Evolutionary conservation across 768 basidiomycete species (phyloP), one percentile per base, ranked within the genome.

Genomic region (Rickenella mellea): DNA sequence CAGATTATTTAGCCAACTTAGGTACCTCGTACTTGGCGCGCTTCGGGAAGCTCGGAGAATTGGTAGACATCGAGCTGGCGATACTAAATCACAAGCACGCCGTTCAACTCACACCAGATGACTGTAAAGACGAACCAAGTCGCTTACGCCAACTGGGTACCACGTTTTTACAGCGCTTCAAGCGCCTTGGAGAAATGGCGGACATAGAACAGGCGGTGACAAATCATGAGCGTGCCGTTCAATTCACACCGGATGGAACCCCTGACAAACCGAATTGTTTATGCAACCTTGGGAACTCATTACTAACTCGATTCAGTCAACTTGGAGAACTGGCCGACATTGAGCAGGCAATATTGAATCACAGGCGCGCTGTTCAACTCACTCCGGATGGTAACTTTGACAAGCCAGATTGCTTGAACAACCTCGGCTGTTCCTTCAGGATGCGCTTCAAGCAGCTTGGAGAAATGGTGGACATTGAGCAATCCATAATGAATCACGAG

Each of bases 361-460:
- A 27, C 12, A 24, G 19, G n/a, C 15, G 14, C 2, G 50, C 48
- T 17, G 21, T 50, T 6, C 25, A 26, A 6, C 45, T 50, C 27
- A 49, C 48, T 14, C 41, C 48, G 11, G 27, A 39, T 29, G 48
- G 20, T n/a, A 40, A 50, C 37, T 29, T 40, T 12, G 32, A 33
- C 15, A 50, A 42, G 32, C n/a, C 50, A 44, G n/a, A 8, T 12
- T 26, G 22, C 7, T 24, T 51, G 8, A 20, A 40, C 40, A 45
- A 36, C 20, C 49, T 50, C 27, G 49, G 49, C 2, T 21, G 21
- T 40, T 42, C 41, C 5, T 31, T 27, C 6, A 5, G 14, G 10
- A 21, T 4, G 2, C 50, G 50, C 17, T 51, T 44, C 40, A 27
- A 43, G 5, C 40, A 26, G n/a, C 32, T 41, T 9, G 45, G 45